Percentiles rank a stretch among this genome's conserved stretches.
Evolutionary conservation across 495 filamentous ascomycete species (phyloP).

Genomic region (Tetracladium setigerum): DNA sequence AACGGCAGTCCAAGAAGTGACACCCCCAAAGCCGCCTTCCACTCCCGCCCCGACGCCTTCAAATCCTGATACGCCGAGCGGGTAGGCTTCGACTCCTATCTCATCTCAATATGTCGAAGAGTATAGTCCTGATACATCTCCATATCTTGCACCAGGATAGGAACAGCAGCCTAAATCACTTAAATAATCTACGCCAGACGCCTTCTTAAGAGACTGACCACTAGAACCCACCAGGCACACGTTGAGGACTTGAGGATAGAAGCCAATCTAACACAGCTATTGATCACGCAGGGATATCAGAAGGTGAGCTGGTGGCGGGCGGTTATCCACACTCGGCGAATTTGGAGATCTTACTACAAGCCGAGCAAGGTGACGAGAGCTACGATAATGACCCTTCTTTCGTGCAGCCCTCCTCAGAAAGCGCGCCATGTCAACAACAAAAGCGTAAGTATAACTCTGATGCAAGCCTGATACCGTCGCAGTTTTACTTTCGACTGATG

Average conservation of each 20-base stretch:
- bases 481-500: slow-evolving; percentile 11
- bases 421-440: too few species aligned
- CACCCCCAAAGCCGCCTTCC: slow-evolving; percentile 4
- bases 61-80: slow-evolving; percentile 3
- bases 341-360: not conserved
- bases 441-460: too few species aligned
- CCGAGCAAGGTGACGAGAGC: not conserved
- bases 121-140: not conserved
- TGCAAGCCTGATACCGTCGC: too few species aligned
- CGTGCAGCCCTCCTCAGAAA: too few species aligned
- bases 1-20: slow-evolving; percentile 7
- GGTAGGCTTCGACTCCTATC: slow-evolving; percentile 4
- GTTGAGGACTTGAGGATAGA: not conserved
- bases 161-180: not conserved
- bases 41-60: slow-evolving; percentile 7
- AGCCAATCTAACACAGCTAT: not conserved
- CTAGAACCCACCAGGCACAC: slow-evolving; percentile 1
- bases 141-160: not conserved
- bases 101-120: slow-evolving; percentile 5
- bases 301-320: not conserved
- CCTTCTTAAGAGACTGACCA: not conserved
- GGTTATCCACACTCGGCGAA: not conserved
- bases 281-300: not conserved
- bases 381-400: not conserved
- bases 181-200: not conserved